A percentile compares a stretch with the other conserved stretches of the same genome.
Conservation (phyloP, 352 stramenopile genomes). For the Halophytophthora polymorphica region DNA sequence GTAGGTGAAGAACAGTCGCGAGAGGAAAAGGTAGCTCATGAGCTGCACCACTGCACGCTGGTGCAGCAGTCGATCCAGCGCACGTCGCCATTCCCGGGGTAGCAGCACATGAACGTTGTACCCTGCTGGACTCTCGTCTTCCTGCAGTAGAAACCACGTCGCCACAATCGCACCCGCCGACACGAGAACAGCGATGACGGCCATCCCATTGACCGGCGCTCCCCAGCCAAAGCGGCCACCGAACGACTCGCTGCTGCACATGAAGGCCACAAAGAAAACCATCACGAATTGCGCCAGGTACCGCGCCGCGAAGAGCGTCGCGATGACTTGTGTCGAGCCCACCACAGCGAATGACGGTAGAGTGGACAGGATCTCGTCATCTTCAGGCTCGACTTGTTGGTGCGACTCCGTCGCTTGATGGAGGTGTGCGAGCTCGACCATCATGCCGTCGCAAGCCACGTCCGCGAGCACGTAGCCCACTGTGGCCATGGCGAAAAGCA, state of each 20-base stretch:
- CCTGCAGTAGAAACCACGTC: constrained; percentile 37
- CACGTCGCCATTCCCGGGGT: constrained; percentile 9
- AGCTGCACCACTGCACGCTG: constrained; percentile 38
- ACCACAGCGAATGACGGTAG: constrained; percentile 7
- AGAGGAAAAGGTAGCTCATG: constrained; percentile 40
- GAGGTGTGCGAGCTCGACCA: constrained; percentile 42
- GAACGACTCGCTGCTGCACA: constrained; percentile 54
- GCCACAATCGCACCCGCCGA: constrained; percentile 15
- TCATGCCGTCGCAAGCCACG: constrained; percentile 37
- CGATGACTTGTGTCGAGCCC: constrained; percentile 31
- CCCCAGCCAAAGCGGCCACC: constrained; percentile 51
- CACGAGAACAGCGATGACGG: constrained; percentile 32
- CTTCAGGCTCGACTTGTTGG: constrained; percentile 17
- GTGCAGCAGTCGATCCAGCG: constrained; percentile 35
- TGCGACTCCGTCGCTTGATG: constrained; percentile 24
- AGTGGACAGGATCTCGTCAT: constrained; percentile 10
- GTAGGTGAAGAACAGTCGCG: constrained; percentile 52
- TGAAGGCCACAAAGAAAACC: constrained; percentile 43
- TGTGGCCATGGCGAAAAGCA: constrained; percentile 43
- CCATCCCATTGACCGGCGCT: constrained; percentile 41
- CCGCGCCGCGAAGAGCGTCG: constrained; percentile 33
- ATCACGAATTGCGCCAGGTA: constrained; percentile 36
- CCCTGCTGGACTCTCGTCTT: constrained; percentile 23
- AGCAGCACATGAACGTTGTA: constrained; percentile 23
- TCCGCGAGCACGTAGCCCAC: constrained; percentile 50